Evolutionary conservation across 2,329 filamentous ascomycete genomes (phyloP), one percentile per base, ranked within the genome.

Genomic region (Calonectria ilicicola): DNA sequence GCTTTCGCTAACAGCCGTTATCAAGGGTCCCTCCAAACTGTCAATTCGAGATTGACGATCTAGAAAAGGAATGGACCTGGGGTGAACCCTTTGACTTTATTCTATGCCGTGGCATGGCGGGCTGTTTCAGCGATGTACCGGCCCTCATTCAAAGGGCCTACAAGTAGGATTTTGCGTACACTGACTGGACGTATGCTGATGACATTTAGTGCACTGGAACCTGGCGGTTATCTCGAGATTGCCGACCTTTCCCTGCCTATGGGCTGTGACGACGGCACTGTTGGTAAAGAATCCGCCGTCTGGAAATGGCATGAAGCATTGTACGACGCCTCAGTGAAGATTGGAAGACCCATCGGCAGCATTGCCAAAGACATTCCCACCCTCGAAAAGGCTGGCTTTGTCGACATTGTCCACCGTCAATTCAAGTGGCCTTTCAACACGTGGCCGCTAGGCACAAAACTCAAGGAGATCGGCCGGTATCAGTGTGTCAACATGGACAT

Each of bases 381-480:
- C 58, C 81, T 90, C 65, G 79, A 81, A 23, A 85, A 87, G n/a
- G 87, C 86, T 0, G 89, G 89, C 3, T 91, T 91, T 75, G 81
- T 83, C 60, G 83, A 89, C 73, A 84, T 91, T 0, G 78, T 80
- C 1, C 85, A 89, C 75, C 80, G 83, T 10, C 77, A 86, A 23
- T 86, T 83, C 77, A 87, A 85, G 77, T 85, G 87, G 79, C 87
- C 88, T 1, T 82, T 84, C 69, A 87, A 86, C 75, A 80, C 83
- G 5, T 90, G 88, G 88, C 84, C 87, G 0, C 86, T 84, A 46
- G 84, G 88, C 35, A 81, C 81, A 19, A 85, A 85, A 38, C 82
- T 87, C 63, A 90, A 89, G 76, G 85, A 89, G 69, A 78, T 89
- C 17, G 88, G 88, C 65, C 56, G 51, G 29, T 75, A 72, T 63